A percentile compares a stretch with the other conserved stretches of the same genome.
Evolutionary conservation across 2,329 filamentous ascomycete genomes (phyloP).

Genomic region (Alternaria gaisen): DNA sequence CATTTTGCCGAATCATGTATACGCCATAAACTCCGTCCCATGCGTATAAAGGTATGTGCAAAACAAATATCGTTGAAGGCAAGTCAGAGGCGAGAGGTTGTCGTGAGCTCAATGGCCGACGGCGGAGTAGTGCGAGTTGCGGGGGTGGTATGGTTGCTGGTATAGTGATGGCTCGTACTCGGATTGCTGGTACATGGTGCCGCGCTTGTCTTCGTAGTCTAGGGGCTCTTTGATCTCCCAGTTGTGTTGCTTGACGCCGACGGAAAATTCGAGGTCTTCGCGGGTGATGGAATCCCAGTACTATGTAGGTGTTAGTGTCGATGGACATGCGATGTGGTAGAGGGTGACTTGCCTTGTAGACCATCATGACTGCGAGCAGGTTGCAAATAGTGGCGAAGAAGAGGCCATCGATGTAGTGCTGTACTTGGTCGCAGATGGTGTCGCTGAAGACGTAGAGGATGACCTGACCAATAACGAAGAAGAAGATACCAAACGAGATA

Average conservation of each 20-base stretch:
- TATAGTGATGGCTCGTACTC: slow-evolving; percentile 63
- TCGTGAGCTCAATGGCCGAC: slow-evolving; percentile 38
- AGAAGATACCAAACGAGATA: slow-evolving; percentile 87
- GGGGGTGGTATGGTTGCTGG: slow-evolving; percentile 44
- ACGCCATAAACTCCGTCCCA: slow-evolving; percentile 23
- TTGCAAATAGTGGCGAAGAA: slow-evolving; percentile 97
- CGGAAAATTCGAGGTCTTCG: slow-evolving; percentile 97
- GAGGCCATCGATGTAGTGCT: slow-evolving; percentile 92
- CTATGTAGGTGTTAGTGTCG: slow-evolving; percentile 56
- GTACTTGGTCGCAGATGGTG: slow-evolving; percentile 81
- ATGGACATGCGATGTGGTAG: neutral
- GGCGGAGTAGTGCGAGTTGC: slow-evolving; percentile 48
- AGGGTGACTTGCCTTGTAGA: slow-evolving; percentile 81
- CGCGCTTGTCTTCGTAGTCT: slow-evolving; percentile 80
- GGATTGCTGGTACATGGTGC: slow-evolving; percentile 76
- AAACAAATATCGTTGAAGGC: slow-evolving; percentile 8
- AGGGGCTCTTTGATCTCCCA: slow-evolving; percentile 95
- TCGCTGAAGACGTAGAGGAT: slow-evolving; percentile 90
- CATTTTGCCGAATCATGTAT: slow-evolving; percentile 5
- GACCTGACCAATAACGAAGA: slow-evolving; percentile 92
- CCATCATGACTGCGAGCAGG: slow-evolving; percentile 96
- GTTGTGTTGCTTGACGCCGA: slow-evolving; percentile 92
- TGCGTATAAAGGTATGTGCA: slow-evolving; percentile 18
- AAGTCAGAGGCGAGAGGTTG: slow-evolving; percentile 1
- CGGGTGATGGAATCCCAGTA: slow-evolving; percentile 99